Base-by-base conservation (phyloP, 2,329 filamentous ascomycete species). In the Ilyonectria sp. region DNA sequence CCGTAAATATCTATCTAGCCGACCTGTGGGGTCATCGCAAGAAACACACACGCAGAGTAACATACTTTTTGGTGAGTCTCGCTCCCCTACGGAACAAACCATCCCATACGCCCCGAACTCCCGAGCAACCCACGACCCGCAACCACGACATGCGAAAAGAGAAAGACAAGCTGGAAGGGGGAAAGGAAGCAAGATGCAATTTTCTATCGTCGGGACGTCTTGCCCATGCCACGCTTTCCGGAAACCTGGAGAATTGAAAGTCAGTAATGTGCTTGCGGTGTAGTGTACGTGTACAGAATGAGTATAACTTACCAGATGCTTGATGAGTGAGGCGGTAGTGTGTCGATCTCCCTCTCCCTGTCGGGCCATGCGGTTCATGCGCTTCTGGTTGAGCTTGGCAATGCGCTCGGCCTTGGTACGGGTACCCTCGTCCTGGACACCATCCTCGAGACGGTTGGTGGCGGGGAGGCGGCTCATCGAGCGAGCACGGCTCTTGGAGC, bases 271-370 rank as follows among this genome's bases (percentile, higher is more conserved):
- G 46, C 52, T n/a, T 53, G 15, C 15, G 19, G n/a, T 8, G 13
- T 62, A 46, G 6, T 8, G 26, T 10, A 29, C n/a, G 11, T n/a
- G 31, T 53, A n/a, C 56, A 19, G 55, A 65, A 9, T 33, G 33
- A 35, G 35, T 57, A 43, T 15, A 74, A 89, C 91, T 82, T 88
- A 97, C 92, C 89, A 99, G 87, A 85, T 98, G 96, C 86, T 97
- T 99, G 70, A 91, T 90, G 82, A 97, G 84, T 60, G 93, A 88
- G 43, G 93, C 93, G 63, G 91, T 91, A 69, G 91, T 90, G 84
- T 98, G 95, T 80, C 97, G 91, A 87, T 99, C 96, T 69, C 92
- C 95, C 86, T 99, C 96, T 87, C 96, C 96, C 87, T 97, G 94
- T 82, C 95, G 91, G 50, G 96, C 96, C 92, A 97, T 96, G 72